Base-by-base conservation (phyloP, 176 grass and related monocot species). In the Aegilops tauschii region DNA sequence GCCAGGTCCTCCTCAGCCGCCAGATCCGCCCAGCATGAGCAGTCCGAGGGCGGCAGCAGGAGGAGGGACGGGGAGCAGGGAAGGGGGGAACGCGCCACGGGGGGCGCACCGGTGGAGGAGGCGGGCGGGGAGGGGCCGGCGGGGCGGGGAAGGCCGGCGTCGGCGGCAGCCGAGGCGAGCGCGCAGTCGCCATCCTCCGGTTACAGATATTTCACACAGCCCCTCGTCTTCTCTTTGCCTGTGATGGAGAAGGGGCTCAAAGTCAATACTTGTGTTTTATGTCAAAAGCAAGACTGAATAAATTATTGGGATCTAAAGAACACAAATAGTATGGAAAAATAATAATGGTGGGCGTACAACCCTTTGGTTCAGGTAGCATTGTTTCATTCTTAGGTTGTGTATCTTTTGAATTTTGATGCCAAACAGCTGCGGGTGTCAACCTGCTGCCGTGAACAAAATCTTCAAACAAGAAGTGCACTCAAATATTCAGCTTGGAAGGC, bases 391-490 rank as follows among this genome's bases (percentile, higher is more conserved):
- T 93, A 90, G 67, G 84, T 87, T 86, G 80, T 84, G 88, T 84
- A 59, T 40, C 86, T 76, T 85, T 92, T 82, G 83, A 86, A 78
- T 44, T 44, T 93, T 90, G 90, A 74, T 87, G 95, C 82, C 73
- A 91, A 90, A 87, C 90, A 91, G 80, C 89, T 91, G 86, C 89
- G 52, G 54, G 84, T 76, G 91, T 94, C 91, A 93, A 90, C 79
- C 85, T 95, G 89, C 81, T 95, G 87, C 77, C 77, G 34, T 49
- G 86, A 91, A 83, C 92, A 89, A 77, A 88, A 85, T 78, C 89
- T 91, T 92, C 87, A 89, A 64, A 84, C 45, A 80, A 69, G 64
- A 82, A 91, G 13, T 88, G 68, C 80, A 86, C 87, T 82, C 81
- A 87, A 91, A 84, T 73, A 63, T 79, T 87, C 44, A 89, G 86